phyloP scores from a whole-genome alignment of 108 stramenopile genomes.

The Pseudonitzschia pungens region DNA sequence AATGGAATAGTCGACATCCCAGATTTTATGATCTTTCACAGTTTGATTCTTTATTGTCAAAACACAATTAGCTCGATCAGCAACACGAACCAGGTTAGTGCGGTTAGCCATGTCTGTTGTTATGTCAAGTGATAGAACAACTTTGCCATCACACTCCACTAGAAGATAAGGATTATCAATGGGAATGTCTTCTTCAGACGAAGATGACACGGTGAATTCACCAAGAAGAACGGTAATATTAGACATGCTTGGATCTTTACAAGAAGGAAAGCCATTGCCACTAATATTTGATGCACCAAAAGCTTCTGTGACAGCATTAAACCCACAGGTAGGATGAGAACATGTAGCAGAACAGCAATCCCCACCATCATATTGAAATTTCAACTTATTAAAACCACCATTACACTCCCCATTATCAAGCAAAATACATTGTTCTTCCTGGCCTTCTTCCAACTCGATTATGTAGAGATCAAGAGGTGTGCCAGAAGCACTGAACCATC shows the following conservation, averaged over 20 bases:
- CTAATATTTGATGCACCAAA: background rate
- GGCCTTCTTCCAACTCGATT: background rate
- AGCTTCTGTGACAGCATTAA: background rate
- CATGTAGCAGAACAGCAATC: slow-evolving; percentile 15
- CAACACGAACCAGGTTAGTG: background rate
- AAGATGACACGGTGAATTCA: background rate
- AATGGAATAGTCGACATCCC: slow-evolving; percentile 1
- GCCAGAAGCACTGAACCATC: background rate
- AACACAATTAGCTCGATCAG: background rate
- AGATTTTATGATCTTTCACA: background rate
- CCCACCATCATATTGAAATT: slow-evolving; percentile 3
- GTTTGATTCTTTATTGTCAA: background rate
- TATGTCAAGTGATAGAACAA: background rate
- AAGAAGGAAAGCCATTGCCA: background rate
- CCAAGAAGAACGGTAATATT: background rate
- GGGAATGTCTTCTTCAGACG: too few relatives aligned
- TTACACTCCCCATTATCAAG: background rate
- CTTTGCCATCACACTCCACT: background rate
- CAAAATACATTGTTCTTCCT: too few relatives aligned
- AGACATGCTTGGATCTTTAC: slow-evolving; percentile 2
- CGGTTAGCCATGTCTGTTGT: background rate
- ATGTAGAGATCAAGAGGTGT: slow-evolving; percentile 3
- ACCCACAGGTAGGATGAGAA: background rate
- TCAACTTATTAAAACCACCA: background rate
- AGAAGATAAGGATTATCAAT: background rate